Base-by-base conservation (phyloP, 1,284 basidiomycete genomes). In the Meira nashicola region DNA sequence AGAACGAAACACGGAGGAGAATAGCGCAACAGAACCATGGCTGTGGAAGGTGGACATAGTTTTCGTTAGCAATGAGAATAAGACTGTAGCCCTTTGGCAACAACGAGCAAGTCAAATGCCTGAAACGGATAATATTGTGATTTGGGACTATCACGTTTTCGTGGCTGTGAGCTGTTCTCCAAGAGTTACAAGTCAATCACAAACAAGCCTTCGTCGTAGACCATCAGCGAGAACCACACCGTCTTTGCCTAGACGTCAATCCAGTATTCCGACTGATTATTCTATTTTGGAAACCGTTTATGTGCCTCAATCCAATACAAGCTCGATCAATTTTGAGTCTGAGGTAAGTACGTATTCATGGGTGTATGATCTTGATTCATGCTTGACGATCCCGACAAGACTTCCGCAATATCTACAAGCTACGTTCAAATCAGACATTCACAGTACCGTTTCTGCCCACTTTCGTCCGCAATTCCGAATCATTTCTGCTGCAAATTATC, bases 61-160 rank as follows among this genome's bases (percentile, higher is more conserved):
- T 15, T 61, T 73, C 21, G 65, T 71, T 40, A 69, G 66, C 58
- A 71, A 71, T 23, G 8, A 46, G 5, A 33, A 11, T 2, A 58
- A 60, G 38, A 63, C 41, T 7, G 65, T 67, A 10, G 47, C 66
- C 10, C 53, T 73, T 12, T 70, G 65, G 47, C 23, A 61, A n/a
- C 71, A 73, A 38, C 17, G 55, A 0, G 67, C 67, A 3, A 61
- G 61, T 3, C 55, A 54, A 11, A 49, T 62, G 10, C 51, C 59
- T 6, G 40, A 39, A 12, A 51, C 54, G 0, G 66, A 62, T 1
- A 23, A 40, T 62, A 39, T 62, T 0, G 71, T 73, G 12, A 54
- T 73, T 0, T 73, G 71, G 71, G 71, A 73, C 46, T 73, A 73
- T 25, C 70, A 72, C 44, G 70, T 72, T 33, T 50, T 72, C 2